Conservation (phyloP, 2,329 filamentous ascomycete species). For the Trichophyton rubrum region DNA sequence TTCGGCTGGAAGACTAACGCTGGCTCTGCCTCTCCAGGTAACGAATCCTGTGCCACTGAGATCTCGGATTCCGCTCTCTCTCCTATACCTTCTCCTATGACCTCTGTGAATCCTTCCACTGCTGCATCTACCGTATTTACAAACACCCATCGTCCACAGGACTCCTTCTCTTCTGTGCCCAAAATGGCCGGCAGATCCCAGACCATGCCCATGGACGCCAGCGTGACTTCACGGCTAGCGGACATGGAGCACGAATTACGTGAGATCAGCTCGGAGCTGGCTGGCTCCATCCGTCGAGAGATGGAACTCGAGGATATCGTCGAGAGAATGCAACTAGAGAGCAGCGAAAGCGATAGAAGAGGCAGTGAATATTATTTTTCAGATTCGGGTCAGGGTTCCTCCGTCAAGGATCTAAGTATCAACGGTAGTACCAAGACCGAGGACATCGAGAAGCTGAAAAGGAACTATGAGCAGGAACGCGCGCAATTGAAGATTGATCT, state of each 20-base stretch:
- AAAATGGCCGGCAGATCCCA: slow-evolving; percentile 32
- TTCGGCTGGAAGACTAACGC: slow-evolving; percentile 55
- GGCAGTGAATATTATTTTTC: slow-evolving; percentile 92
- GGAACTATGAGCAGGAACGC: slow-evolving; percentile 80
- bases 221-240: slow-evolving; percentile 51
- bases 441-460: slow-evolving; percentile 70
- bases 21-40: slow-evolving; percentile 40
- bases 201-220: slow-evolving; percentile 29
- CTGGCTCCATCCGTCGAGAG: slow-evolving; percentile 82
- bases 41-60: slow-evolving; percentile 49
- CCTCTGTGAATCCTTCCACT: slow-evolving; percentile 35
- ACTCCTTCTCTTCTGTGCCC: slow-evolving; percentile 30
- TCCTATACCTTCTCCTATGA: slow-evolving; percentile 44
- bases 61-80: slow-evolving; percentile 51
- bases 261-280: slow-evolving; percentile 84
- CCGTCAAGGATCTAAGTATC: slow-evolving; percentile 59
- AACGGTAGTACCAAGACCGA: slow-evolving; percentile 45
- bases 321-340: slow-evolving; percentile 73
- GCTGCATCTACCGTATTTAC: slow-evolving; percentile 6
- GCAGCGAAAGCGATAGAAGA: slow-evolving; percentile 50
- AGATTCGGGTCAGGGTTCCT: slow-evolving; percentile 83
- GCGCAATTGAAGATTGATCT: slow-evolving; percentile 75
- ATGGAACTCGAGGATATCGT: slow-evolving; percentile 94
- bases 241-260: slow-evolving; percentile 91
- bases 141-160: slow-evolving; percentile 14